Base-by-base conservation (phyloP, 352 stramenopile genomes). In the Pythium monospermum region DNA sequence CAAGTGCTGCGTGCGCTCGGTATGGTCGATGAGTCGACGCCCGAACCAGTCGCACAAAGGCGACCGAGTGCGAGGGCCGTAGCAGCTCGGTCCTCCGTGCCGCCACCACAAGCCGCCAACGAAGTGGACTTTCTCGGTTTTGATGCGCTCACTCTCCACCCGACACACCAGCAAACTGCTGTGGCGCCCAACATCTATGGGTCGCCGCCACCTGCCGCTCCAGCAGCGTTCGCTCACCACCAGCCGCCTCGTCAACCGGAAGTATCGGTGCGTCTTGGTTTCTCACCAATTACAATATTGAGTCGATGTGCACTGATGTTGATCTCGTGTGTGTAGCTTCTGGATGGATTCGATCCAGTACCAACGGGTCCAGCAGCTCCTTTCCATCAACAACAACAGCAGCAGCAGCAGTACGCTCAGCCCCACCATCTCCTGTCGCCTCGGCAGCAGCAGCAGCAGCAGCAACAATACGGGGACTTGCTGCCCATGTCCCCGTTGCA, bases 121-220 rank as follows among this genome's bases (percentile, higher is more conserved):
- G 81, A 91, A 54, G 78, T 91, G 11, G 83, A 94, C 38, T 85
- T 94, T 30, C 62, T 94, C 31, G 83, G 81, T 10, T 78, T 94
- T 48, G 72, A 73, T 18, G 66, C 61, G 10, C 59, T 91, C 3
- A 83, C 47, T 45, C 71, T 94, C 27, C 61, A 74, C 30, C 26
- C 53, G 18, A 5, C 52, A 21, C 26, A 57, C 2, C 53, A 65
- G 6, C 44, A 45, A 6, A 35, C 49, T 1, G 33, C 53, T 40
- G 40, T 30, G 16, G 41, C 54, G 19, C 59, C 43, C 16, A 63
- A 68, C 36, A 55, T 64, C 19, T 68, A 56, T 25, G 43, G 43
- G 4, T 50, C 59, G 2, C 59, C 59, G 10, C 28, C 39, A 15
- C 19, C 36, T 1, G n/a, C 39, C 15, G 19, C 51, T 19, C 32